These are phyloP conservation scores for Aspergillus diversus DNA, from an alignment of 495 filamentous ascomycete species.

Conservation along the genomic window DNA sequence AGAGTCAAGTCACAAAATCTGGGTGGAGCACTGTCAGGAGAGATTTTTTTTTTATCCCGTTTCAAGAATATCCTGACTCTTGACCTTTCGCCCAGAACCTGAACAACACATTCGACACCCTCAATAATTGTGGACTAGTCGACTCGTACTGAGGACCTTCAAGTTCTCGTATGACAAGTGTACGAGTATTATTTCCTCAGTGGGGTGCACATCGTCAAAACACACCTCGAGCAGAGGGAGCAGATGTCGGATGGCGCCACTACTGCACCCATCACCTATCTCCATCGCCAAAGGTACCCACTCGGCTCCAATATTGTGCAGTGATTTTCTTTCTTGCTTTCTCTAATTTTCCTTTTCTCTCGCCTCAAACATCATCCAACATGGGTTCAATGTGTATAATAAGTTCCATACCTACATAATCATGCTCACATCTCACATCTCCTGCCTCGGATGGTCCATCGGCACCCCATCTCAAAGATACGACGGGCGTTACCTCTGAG, in stretches of 20 bases:
- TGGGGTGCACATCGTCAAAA: neutral
- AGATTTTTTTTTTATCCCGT: neutral
- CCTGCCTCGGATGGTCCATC: neutral
- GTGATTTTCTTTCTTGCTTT: constrained; percentile 8
- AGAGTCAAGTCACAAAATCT: neutral
- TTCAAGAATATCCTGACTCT: neutral
- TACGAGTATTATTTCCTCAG: neutral
- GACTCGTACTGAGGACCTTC: too few relatives aligned
- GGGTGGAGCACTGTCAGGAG: neutral
- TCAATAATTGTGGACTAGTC: neutral
- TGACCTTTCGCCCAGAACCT: too few relatives aligned
- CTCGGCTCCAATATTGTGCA: constrained; percentile 3
- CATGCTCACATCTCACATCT: too few relatives aligned
- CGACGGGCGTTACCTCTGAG: neutral
- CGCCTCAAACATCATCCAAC: neutral
- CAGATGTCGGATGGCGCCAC: constrained; percentile 1
- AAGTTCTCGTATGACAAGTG: neutral
- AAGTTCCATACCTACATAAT: neutral
- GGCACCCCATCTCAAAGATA: too few relatives aligned
- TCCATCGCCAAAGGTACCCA: neutral
- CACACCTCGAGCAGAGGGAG: neutral
- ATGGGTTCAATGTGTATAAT: constrained; percentile 2
- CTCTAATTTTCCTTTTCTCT: constrained; percentile 4
- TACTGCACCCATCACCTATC: neutral
- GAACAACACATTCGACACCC: neutral